Evolutionary conservation across 805 yeast genomes (phyloP), one percentile per base, ranked within the genome.

Genomic region (Millerozyma acaciae): DNA sequence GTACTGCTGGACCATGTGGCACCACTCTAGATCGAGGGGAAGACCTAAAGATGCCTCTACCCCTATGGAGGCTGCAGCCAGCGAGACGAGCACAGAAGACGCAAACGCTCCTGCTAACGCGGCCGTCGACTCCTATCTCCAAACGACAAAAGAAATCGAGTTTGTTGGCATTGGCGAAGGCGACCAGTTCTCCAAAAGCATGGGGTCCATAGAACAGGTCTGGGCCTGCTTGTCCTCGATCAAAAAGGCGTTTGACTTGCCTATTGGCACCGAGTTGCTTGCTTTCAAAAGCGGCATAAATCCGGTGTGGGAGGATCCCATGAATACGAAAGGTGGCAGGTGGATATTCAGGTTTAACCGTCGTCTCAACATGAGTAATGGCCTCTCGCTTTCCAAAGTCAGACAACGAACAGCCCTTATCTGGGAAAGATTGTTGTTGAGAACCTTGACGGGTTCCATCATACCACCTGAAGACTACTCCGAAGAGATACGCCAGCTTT

Each of bases 231-330:
- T 73, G 22, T 39, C 65, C 7, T 52, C 55, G 17, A 45, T 76
- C 37, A 68, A 65, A 42, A 55, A 52, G 24, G 52, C 71, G 1
- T 51, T 51, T 31, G 65, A 63, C 24, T 53, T 72, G 37, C 55
- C 61, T 13, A 51, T 55, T 29, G 77, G 76, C 14, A 63, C 76
- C 16, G 82, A 78, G 48, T 62, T 72, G 34, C 72, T 76, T 38
- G 53, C 79, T 7, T 79, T 79, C 57, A 76, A 76, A 43, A 58
- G 68, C 20, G 81, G 80, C 2, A 66, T 77, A 22, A 71, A 73
- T 42, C 85, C 85, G 8, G 72, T 76, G 30, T 78, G 85, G 84
- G 84, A 78, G 48, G 84, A 79, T 48, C 78, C 80, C 6, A 60
- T 67, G 31, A 78, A 78, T 48, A 55, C 69, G 39, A 60, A 64